Conservation (phyloP, 2,329 filamentous ascomycete species). For the Penicillium hordei region DNA sequence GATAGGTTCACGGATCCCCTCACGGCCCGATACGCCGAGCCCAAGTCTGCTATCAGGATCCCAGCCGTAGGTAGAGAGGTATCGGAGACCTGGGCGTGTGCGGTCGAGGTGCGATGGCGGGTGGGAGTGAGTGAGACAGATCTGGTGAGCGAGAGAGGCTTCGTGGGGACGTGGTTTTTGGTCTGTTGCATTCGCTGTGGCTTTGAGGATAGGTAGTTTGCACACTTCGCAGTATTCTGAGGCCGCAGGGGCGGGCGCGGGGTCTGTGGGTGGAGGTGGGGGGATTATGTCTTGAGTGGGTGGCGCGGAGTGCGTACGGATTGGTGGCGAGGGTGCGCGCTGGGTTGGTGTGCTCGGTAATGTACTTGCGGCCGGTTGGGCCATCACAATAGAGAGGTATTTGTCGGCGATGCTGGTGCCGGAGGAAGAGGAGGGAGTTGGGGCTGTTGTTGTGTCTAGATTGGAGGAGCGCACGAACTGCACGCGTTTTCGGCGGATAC, state of each 20-base stretch:
- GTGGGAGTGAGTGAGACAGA: constrained; percentile 56
- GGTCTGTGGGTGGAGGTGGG: constrained; percentile 1
- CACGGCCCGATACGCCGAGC: constrained; percentile 64
- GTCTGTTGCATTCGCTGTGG: constrained; percentile 9
- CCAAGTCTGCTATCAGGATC: constrained; percentile 64
- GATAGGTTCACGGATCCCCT: constrained; percentile 74
- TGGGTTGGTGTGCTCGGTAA: constrained; percentile 12
- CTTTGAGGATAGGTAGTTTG: constrained; percentile 51
- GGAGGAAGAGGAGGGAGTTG: constrained; percentile 27
- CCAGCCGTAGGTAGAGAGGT: constrained; percentile 59
- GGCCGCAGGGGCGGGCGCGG: not conserved
- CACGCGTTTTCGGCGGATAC: constrained; percentile 62
- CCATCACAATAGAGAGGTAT: constrained; percentile 51
- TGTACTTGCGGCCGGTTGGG: constrained; percentile 7
- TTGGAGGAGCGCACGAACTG: constrained; percentile 58
- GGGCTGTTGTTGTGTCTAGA: constrained; percentile 32
- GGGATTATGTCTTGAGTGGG: constrained; percentile 6
- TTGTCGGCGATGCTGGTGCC: constrained; percentile 38
- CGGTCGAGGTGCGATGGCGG: constrained; percentile 60
- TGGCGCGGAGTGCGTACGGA: constrained; percentile 18
- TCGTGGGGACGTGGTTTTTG: constrained; percentile 42
- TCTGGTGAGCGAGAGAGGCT: constrained; percentile 56
- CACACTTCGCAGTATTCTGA: constrained; percentile 55
- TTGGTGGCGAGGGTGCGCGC: not conserved
- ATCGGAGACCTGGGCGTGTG: constrained; percentile 55